Evolutionary conservation across 345 rosid genomes (phyloP).

Genomic region (Hypericum perforatum): DNA sequence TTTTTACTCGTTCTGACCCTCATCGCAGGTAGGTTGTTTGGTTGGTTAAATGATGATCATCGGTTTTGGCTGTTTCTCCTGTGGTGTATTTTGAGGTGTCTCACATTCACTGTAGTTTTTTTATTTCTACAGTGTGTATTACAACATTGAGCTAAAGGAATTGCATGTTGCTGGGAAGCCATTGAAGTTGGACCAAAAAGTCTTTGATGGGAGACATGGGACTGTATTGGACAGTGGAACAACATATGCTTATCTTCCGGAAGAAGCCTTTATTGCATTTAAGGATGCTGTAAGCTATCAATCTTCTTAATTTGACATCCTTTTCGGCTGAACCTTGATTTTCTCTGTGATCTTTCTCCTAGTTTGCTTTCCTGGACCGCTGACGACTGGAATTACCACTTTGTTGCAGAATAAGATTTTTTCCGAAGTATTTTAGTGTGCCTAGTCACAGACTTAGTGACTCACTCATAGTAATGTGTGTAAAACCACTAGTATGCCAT

Average conservation of each 20-base stretch:
- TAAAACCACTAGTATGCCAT: too few species aligned
- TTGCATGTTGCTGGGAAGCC: constrained; percentile 22
- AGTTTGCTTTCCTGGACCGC: background rate
- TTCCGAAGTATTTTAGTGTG: too few species aligned
- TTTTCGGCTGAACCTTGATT: background rate
- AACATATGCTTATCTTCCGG: constrained; percentile 21
- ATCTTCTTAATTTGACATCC: background rate
- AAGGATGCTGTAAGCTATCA: constrained; percentile 37
- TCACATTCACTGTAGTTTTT: constrained; percentile 54
- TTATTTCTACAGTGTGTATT: constrained; percentile 37
- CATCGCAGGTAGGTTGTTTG: constrained; percentile 38
- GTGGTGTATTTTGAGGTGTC: constrained; percentile 38
- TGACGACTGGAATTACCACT: too few species aligned
- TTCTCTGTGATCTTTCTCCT: background rate
- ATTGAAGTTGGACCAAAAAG: constrained; percentile 15
- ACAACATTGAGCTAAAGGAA: constrained; percentile 24
- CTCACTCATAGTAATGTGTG: too few species aligned
- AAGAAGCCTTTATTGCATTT: constrained; percentile 17
- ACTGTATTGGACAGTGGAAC: constrained; percentile 27
- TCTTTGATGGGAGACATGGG: constrained; percentile 22
- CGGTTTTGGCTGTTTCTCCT: constrained; percentile 11
- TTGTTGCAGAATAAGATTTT: too few species aligned
- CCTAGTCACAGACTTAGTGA: too few species aligned
- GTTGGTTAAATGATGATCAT: constrained; percentile 1
- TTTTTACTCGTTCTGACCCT: constrained; percentile 17